Evolutionary conservation across 176 grass and related monocot species (phyloP), one percentile per base, ranked within the genome.

Genomic region (Oryza punctata): DNA sequence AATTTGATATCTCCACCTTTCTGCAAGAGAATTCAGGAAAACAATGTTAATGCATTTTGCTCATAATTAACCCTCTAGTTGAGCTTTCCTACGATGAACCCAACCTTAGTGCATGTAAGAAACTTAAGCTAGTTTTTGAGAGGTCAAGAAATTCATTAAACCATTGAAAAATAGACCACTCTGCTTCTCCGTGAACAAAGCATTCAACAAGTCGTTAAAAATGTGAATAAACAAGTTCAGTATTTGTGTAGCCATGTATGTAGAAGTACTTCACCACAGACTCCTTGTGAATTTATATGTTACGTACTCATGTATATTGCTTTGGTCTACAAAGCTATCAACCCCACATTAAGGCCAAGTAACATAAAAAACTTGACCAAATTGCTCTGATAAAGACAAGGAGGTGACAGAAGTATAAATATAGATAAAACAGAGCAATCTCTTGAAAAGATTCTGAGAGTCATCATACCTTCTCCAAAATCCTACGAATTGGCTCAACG

Each of bases 1-100:
- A 94, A 97, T 69, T 93, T 97, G 50, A 97, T 81, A 43, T 82
- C 80, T 87, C 94, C 92, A 85, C 87, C 91, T 92, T 97, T 97
- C 95, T 97, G 86, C 10, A 23, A 87, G 40, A 67, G 47, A 19
- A 88, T 54, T 63, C 82, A 1, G 1, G 61, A 71, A 10, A 85
- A 50, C 13, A 82, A 70, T 25, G 15, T 65, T 43, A 85, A 28
- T 44, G 29, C 63, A 41, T 21, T 12, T 13, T 70, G 50, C 70
- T 82, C 16, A 64, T 9, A 69, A 70, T 26, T 69, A 78, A 16
- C 12, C 38, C 60, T 70, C 14, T 49, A 46, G 29, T 57, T 84
- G 23, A 77, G 41, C 3, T 59, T 44, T 33, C 76, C 70, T 63
- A n/a, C 69, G 61, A 64, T 52, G 59, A 69, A 41, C 63, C 40